These are phyloP conservation scores for Coniferiporia weirii DNA, from an alignment of 1,284 basidiomycete species.

Conservation along the genomic window DNA sequence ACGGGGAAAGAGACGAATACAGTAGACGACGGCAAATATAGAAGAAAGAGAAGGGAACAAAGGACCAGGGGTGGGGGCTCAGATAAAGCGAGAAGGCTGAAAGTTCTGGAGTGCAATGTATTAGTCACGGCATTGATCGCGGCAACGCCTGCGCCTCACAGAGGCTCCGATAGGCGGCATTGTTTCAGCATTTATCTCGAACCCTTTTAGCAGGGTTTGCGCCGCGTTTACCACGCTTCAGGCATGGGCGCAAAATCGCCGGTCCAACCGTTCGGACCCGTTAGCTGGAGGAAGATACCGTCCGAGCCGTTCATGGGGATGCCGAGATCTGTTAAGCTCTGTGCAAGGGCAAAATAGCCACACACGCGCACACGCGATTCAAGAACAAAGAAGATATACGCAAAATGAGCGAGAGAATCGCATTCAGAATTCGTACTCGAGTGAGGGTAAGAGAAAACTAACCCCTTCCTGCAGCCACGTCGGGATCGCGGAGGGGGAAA, in stretches of 20 bases:
- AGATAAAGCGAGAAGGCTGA: no score
- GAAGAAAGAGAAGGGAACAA: no score
- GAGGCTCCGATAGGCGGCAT: neutral
- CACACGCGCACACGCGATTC: neutral
- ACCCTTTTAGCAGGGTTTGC: neutral
- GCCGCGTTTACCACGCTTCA: constrained; percentile 62
- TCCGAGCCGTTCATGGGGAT: constrained; percentile 86
- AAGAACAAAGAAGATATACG: neutral
- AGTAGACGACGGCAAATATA: no score
- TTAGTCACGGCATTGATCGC: no score
- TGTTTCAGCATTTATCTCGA: neutral
- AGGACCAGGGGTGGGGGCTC: no score
- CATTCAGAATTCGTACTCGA: constrained; percentile 11
- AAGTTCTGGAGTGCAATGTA: no score
- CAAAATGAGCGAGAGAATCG: neutral
- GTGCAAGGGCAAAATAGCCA: constrained; percentile 12
- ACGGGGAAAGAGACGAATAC: no score
- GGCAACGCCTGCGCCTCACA: neutral
- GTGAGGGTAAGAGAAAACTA: constrained; percentile 20
- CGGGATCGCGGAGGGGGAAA: constrained; percentile 75
- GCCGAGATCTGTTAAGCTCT: constrained; percentile 84
- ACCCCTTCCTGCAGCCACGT: constrained; percentile 81
- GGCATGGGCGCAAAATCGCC: constrained; percentile 71
- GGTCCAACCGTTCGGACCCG: constrained; percentile 64
- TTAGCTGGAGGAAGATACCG: constrained; percentile 79